Percentiles rank a stretch among this genome's conserved stretches.
phyloP scores from a whole-genome alignment of 2,329 filamentous ascomycete species.

The Exophiala sp. region DNA sequence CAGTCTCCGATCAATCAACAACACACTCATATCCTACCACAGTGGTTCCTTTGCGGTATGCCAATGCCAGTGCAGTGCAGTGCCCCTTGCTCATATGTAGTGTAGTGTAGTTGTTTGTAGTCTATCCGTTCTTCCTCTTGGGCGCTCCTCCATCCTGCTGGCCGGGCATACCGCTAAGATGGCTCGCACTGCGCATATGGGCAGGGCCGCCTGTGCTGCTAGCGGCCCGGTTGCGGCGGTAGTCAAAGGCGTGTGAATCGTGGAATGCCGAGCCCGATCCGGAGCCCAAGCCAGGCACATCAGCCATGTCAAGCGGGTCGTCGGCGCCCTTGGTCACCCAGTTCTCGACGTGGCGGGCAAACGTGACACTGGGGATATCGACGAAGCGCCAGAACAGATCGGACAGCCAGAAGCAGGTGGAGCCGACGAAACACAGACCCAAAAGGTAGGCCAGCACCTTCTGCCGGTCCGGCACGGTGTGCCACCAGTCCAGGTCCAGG shows the following conservation, averaged over 20 bases:
- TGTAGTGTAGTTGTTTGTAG: neutral
- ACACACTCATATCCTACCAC: too few species aligned
- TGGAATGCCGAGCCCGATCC: neutral
- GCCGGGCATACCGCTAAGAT: neutral
- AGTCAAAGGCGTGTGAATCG: neutral
- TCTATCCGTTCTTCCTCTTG: neutral
- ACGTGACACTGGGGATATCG: conserved; percentile 47
- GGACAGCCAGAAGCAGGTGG: conserved; percentile 48
- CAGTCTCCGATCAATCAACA: too few species aligned
- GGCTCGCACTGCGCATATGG: neutral
- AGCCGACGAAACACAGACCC: conserved; percentile 37
- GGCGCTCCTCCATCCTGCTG: neutral
- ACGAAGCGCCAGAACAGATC: conserved; percentile 56
- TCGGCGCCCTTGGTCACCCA: conserved; percentile 11
- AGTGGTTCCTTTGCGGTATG: too few species aligned
- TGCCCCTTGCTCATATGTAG: too few species aligned
- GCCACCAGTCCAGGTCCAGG: conserved; percentile 8
- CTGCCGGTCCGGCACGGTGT: neutral
- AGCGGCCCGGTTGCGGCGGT: conserved; percentile 6
- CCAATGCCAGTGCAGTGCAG: too few species aligned
- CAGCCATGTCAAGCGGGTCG: neutral
- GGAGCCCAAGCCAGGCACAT: neutral
- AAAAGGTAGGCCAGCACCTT: conserved; percentile 27
- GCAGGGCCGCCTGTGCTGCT: neutral
- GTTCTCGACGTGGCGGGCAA: conserved; percentile 28